phyloP scores from a whole-genome alignment of 192 early-diverging fungal genomes.

The Coemansia biformis region DNA sequence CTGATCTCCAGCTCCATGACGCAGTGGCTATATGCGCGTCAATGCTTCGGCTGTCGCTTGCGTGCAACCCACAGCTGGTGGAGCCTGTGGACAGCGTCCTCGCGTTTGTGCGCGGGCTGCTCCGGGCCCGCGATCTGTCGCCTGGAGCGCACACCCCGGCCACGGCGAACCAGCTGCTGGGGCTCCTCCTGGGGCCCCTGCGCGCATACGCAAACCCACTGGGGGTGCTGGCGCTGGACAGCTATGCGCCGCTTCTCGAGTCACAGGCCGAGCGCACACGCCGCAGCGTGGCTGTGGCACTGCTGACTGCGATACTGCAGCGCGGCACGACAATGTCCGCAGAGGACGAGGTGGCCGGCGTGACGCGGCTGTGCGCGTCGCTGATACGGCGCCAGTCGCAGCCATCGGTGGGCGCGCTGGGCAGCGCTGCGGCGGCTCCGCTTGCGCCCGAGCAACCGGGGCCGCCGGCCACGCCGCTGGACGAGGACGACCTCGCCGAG shows the following conservation, averaged over 20 bases:
- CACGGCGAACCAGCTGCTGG: conserved; percentile 70
- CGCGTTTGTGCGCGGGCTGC: conserved; percentile 78
- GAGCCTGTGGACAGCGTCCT: conserved; percentile 89
- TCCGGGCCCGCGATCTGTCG: conserved; percentile 55
- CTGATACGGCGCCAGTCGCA: conserved; percentile 19
- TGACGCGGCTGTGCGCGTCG: conserved; percentile 33
- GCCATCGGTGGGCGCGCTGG: neutral
- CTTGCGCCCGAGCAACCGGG: conserved; percentile 5
- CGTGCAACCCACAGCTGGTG: conserved; percentile 75
- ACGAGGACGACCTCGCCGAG: conserved; percentile 86
- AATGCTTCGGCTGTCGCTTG: conserved; percentile 83
- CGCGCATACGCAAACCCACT: conserved; percentile 67
- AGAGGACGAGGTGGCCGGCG: conserved; percentile 38
- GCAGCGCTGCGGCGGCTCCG: neutral
- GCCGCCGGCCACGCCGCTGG: conserved; percentile 40
- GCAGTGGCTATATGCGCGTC: conserved; percentile 85
- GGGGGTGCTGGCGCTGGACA: conserved; percentile 62
- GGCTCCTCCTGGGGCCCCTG: conserved; percentile 79
- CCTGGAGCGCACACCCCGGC: conserved; percentile 66
- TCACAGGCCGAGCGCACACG: conserved; percentile 80
- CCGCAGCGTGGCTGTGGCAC: conserved; percentile 71
- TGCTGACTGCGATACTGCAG: conserved; percentile 66
- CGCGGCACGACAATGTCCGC: conserved; percentile 55
- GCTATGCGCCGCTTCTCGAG: conserved; percentile 79
- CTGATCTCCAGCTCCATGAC: conserved; percentile 89